Percentiles rank a stretch among this genome's conserved stretches.
These are phyloP conservation scores for Pichia nanzhaoensis DNA, from an alignment of 805 yeast genomes.

Conservation along the genomic window DNA sequence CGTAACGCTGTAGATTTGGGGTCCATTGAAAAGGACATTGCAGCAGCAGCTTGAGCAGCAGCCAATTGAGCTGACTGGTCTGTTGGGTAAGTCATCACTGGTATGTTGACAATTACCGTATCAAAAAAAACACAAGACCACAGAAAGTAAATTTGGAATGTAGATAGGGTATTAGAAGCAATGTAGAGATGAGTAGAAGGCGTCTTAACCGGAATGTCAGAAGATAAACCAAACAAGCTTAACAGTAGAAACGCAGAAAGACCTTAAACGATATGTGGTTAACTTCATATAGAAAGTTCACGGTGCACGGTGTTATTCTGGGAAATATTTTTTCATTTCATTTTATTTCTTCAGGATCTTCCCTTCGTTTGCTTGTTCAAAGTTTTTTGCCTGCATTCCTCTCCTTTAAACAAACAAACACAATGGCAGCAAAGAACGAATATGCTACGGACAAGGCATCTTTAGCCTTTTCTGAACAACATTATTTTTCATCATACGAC, in stretches of 20 bases:
- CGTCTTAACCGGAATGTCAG: too few species aligned
- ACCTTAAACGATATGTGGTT: too few species aligned
- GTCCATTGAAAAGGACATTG: not conserved
- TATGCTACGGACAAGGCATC: constrained; percentile 63
- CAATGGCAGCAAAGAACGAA: constrained; percentile 10
- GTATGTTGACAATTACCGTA: not conserved
- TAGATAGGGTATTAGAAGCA: too few species aligned
- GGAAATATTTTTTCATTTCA: too few species aligned
- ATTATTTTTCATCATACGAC: constrained; percentile 91
- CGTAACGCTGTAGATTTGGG: not conserved
- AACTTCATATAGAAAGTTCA: too few species aligned
- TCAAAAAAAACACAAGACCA: too few species aligned
- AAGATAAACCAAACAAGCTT: too few species aligned
- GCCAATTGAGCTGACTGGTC: not conserved
- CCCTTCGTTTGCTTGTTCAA: not conserved
- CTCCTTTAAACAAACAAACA: not conserved
- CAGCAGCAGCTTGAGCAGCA: not conserved
- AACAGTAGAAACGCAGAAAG: too few species aligned
- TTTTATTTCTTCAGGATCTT: too few species aligned
- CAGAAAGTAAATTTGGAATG: too few species aligned
- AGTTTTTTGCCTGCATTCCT: not conserved
- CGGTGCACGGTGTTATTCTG: too few species aligned
- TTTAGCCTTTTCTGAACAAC: constrained; percentile 77
- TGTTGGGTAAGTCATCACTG: not conserved
- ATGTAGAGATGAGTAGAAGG: too few species aligned